Percentiles rank a stretch among this genome's conserved stretches.
These are phyloP conservation scores for Leccinum laetum DNA, from an alignment of 1,284 basidiomycete genomes.

Conservation along the genomic window DNA sequence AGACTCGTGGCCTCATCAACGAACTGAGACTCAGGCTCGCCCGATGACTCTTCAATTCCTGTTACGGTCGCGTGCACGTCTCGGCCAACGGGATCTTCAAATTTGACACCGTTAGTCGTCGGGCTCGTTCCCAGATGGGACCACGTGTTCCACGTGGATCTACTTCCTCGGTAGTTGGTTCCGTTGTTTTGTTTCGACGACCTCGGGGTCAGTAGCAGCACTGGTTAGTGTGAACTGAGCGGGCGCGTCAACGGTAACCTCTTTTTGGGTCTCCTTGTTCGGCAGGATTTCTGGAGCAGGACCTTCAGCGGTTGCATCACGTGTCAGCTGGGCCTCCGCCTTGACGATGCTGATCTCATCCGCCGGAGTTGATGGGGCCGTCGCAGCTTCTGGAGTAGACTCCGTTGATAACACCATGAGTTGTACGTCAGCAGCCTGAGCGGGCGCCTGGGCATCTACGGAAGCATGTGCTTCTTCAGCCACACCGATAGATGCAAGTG, in stretches of 20 bases:
- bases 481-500: background rate
- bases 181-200: background rate
- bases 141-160: background rate
- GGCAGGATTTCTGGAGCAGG: background rate
- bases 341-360: background rate
- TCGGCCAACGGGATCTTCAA: conserved; percentile 1
- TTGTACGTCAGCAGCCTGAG: conserved; percentile 8
- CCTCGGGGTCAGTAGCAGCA: background rate
- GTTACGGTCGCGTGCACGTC: conserved; percentile 4
- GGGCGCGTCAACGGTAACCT: background rate
- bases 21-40: conserved; percentile 13
- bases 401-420: background rate
- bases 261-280: background rate
- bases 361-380: background rate
- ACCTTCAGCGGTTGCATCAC: background rate
- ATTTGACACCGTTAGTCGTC: conserved; percentile 4
- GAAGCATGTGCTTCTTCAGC: background rate
- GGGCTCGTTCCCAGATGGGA: conserved; percentile 1
- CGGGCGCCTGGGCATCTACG: conserved; percentile 8
- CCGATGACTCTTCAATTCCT: conserved; percentile 2
- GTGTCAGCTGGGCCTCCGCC: background rate
- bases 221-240: background rate
- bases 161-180: background rate
- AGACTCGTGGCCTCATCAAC: conserved; percentile 4
- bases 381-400: conserved; percentile 2